Evolutionary conservation across 371 early-diverging fungal genomes (phyloP), one percentile per base, ranked within the genome.

Genomic region (Syncephalis plumigaleata): DNA sequence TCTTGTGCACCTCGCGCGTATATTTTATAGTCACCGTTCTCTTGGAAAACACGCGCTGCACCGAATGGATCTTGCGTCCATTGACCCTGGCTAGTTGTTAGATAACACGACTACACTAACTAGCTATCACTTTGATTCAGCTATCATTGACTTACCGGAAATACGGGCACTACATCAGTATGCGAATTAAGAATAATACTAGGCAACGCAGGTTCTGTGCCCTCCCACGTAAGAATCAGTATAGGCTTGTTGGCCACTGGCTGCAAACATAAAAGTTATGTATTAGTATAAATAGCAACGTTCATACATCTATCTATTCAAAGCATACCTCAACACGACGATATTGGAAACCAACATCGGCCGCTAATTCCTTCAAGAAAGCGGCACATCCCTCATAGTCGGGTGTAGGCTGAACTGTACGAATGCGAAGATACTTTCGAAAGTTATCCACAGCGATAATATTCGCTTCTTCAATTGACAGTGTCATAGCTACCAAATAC

Each of bases 121-220:
- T 40, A 21, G 40, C 21, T 16, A 21, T 15, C 44, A n/a, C 21
- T n/a, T n/a, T n/a, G n/a, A n/a, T n/a, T n/a, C n/a, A n/a, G n/a
- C n/a, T 15, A 24, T 4, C 8, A 24, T 24, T 5, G 42, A 55
- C 39, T 43, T 40, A 57, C 60, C 48, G 63, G 67, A 48, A 75
- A 79, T 50, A 86, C 84, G 5, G 88, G 88, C 23, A 87, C 88
- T 1, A 87, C 88, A 55, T 87, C 88, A 11, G 75, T 76, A 61
- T 87, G 88, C 43, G 77, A 75, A 74, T 83, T 84, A 50, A 85
- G 75, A 31, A 83, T 50, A 39, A 87, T 49, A 36, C 75, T 51
- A 37, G 73, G 67, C 47, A 68, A 51, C 4, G 39, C 25, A 13
- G 81, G 75, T 27, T 74, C 61, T 2, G 53, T 51, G 11, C 83